Conservation (phyloP, 1,139 yeast genomes). For the Candida freyschussii region DNA sequence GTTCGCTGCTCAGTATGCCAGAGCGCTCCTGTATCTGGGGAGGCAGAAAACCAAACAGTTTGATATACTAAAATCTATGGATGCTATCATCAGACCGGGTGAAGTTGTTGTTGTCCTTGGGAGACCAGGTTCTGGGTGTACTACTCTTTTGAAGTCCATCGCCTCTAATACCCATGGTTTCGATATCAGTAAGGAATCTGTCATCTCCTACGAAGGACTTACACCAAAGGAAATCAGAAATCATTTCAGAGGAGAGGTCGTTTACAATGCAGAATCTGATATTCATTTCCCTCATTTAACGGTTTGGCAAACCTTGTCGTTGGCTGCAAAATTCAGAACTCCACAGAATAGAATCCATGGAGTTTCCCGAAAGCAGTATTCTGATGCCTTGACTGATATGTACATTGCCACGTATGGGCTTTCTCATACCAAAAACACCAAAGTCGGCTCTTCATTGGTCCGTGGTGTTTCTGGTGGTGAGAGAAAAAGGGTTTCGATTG, state of each 20-base stretch:
- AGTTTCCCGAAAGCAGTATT: slow-evolving; percentile 51
- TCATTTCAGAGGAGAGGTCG: slow-evolving; percentile 63
- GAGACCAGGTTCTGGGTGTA: slow-evolving; percentile 83
- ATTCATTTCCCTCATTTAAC: slow-evolving; percentile 68
- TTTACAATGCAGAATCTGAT: slow-evolving; percentile 70
- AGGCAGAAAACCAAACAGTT: slow-evolving; percentile 29
- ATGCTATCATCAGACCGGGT: slow-evolving; percentile 64
- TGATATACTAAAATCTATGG: slow-evolving; percentile 62
- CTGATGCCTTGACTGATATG: slow-evolving; percentile 61
- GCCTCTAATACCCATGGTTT: slow-evolving; percentile 73
- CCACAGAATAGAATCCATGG: slow-evolving; percentile 65
- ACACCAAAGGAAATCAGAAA: slow-evolving; percentile 42
- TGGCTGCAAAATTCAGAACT: slow-evolving; percentile 61
- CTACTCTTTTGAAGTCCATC: slow-evolving; percentile 69
- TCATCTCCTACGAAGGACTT: slow-evolving; percentile 46
- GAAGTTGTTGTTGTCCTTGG: slow-evolving; percentile 74
- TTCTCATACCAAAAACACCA: slow-evolving; percentile 60
- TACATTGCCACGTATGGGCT: slow-evolving; percentile 72
- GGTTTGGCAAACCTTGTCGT: slow-evolving; percentile 64
- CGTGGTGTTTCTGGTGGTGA: slow-evolving; percentile 87
- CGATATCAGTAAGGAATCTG: slow-evolving; percentile 47
- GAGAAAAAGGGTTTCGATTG: slow-evolving; percentile 74
- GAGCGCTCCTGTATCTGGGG: slow-evolving; percentile 24
- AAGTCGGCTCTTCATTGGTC: slow-evolving; percentile 62
- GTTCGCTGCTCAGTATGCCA: slow-evolving; percentile 8